Percentiles rank a stretch among this genome's conserved stretches.
These are phyloP conservation scores for Nemophila menziesii DNA, from an alignment of 257 asterid genomes.

Conservation along the genomic window DNA sequence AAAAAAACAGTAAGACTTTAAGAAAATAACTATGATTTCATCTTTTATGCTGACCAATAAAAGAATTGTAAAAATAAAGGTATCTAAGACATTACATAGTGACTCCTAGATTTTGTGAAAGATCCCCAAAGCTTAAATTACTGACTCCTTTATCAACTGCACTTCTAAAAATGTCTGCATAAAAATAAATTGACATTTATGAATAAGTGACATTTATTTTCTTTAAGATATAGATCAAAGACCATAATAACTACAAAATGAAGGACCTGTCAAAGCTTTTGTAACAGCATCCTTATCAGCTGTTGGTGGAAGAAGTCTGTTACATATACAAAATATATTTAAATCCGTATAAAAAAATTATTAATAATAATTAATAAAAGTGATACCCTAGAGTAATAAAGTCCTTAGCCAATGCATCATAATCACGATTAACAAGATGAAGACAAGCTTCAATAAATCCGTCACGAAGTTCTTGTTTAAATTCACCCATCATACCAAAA, in stretches of 20 bases:
- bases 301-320: conserved; percentile 93
- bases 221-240: not conserved
- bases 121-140: conserved; percentile 88
- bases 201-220: not conserved
- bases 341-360: conserved; percentile 8
- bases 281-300: conserved; percentile 84
- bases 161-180: conserved; percentile 67
- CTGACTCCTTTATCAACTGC: conserved; percentile 77
- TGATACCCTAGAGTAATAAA: conserved; percentile 91
- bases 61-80: conserved; percentile 17
- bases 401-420: conserved; percentile 81
- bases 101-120: conserved; percentile 73
- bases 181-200: conserved; percentile 16
- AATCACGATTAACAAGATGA: conserved; percentile 97
- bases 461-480: conserved; percentile 85
- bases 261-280: conserved; percentile 70
- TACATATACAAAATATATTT: conserved; percentile 12
- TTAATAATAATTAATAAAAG: conserved; percentile 14
- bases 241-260: not conserved
- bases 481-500: conserved; percentile 99
- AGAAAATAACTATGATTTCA: no score
- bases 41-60: no score
- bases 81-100: conserved; percentile 48
- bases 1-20: conserved; percentile 1
- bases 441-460: conserved; percentile 97